Conservation (phyloP, 352 stramenopile species). For the Phytophthora foliorum region DNA sequence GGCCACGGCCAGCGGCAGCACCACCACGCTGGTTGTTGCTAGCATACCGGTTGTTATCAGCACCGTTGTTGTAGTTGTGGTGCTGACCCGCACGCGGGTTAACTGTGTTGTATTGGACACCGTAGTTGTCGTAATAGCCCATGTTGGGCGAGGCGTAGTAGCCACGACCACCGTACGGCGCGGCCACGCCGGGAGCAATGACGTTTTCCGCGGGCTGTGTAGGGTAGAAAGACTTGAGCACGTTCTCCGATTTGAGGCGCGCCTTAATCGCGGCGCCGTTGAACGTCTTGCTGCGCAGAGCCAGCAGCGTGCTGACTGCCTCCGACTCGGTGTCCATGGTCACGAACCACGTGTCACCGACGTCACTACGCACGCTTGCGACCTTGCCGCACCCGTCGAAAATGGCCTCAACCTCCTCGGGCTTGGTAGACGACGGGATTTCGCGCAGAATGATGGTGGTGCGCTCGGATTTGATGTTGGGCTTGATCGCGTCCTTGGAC, state of each 20-base stretch:
- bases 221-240: slow-evolving; percentile 93
- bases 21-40: slow-evolving; percentile 44
- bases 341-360: slow-evolving; percentile 95
- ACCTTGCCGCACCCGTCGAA: slow-evolving; percentile 85
- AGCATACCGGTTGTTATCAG: slow-evolving; percentile 49
- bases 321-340: slow-evolving; percentile 91
- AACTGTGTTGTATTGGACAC: slow-evolving; percentile 73
- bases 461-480: slow-evolving; percentile 93
- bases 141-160: slow-evolving; percentile 70
- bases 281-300: slow-evolving; percentile 91
- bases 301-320: slow-evolving; percentile 86
- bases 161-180: slow-evolving; percentile 63
- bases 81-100: slow-evolving; percentile 40
- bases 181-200: slow-evolving; percentile 44
- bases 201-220: slow-evolving; percentile 69
- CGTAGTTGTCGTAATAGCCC: slow-evolving; percentile 87
- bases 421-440: slow-evolving; percentile 89
- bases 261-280: slow-evolving; percentile 91
- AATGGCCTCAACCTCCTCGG: slow-evolving; percentile 89
- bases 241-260: slow-evolving; percentile 93
- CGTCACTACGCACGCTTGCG: slow-evolving; percentile 90
- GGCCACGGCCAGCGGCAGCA: slow-evolving; percentile 30
- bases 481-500: slow-evolving; percentile 91
- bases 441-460: slow-evolving; percentile 95
- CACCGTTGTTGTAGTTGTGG: slow-evolving; percentile 53